A percentile compares a stretch with the other conserved stretches of the same genome.
Conservation (phyloP, 2,329 filamentous ascomycete species). For the Ustulina deusta region DNA sequence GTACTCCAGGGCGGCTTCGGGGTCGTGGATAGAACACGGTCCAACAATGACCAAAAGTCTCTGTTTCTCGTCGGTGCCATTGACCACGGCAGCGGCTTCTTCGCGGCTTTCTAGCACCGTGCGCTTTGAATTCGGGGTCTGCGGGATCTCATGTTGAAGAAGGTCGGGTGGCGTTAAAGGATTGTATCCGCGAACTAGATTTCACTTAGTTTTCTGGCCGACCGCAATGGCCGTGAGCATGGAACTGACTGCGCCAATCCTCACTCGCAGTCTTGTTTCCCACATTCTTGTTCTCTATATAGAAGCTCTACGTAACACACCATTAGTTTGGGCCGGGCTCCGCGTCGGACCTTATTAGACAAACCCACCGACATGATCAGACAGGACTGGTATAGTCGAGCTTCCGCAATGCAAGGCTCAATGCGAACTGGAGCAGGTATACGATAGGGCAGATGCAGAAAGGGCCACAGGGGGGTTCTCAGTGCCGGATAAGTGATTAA, state of each 20-base stretch:
- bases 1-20: constrained; percentile 89
- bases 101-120: constrained; percentile 72
- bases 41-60: constrained; percentile 82
- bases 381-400: constrained; percentile 13
- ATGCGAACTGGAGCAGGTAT: background rate
- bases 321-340: constrained; percentile 36
- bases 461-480: background rate
- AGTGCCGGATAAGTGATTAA: constrained; percentile 30
- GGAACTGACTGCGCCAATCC: constrained; percentile 82
- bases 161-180: constrained; percentile 92
- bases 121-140: constrained; percentile 66
- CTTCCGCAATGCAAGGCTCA: constrained; percentile 21
- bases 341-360: constrained; percentile 10
- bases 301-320: constrained; percentile 68
- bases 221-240: background rate
- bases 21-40: constrained; percentile 97
- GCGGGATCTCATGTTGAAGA: constrained; percentile 90
- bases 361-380: constrained; percentile 47
- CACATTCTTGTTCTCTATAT: constrained; percentile 82
- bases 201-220: constrained; percentile 28
- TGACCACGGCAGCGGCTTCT: constrained; percentile 76
- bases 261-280: constrained; percentile 80
- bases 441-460: constrained; percentile 3
- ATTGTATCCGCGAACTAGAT: constrained; percentile 85
- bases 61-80: constrained; percentile 71